Conservation (phyloP, 129 eudicot genomes). For the Deinandra increscens region DNA sequence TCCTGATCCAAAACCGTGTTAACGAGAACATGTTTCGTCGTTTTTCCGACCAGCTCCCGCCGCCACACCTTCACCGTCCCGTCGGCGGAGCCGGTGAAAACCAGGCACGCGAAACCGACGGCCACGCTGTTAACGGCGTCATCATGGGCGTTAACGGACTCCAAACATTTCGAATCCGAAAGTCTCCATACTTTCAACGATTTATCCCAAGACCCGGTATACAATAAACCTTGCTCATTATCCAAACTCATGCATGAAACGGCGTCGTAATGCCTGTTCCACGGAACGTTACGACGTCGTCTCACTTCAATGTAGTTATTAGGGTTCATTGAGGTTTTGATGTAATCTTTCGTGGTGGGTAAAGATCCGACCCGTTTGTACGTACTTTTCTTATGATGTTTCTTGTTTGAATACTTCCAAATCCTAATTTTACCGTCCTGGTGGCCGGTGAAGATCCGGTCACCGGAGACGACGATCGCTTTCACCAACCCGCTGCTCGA, state of each 20-base stretch:
- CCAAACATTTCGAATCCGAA: conserved; percentile 75
- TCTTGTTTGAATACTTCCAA: conserved; percentile 48
- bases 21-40: conserved; percentile 41
- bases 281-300: conserved; percentile 58
- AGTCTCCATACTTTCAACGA: conserved; percentile 78
- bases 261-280: conserved; percentile 77
- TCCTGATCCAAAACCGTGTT: conserved; percentile 54
- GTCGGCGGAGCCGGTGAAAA: conserved; percentile 88
- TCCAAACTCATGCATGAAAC: conserved; percentile 70
- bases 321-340: conserved; percentile 64
- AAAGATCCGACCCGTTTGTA: conserved; percentile 68
- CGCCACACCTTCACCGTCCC: conserved; percentile 94
- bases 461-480: conserved; percentile 60
- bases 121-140: conserved; percentile 74
- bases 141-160: conserved; percentile 67
- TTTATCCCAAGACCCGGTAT: conserved; percentile 94
- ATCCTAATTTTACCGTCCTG: conserved; percentile 90
- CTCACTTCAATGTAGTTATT: conserved; percentile 57
- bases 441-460: conserved; percentile 74
- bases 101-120: conserved; percentile 51
- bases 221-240: conserved; percentile 51
- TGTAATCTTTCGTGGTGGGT: conserved; percentile 65
- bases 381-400: conserved; percentile 12
- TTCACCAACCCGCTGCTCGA: conserved; percentile 84
- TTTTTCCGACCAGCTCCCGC: conserved; percentile 55